Conservation (phyloP, 2,329 filamentous ascomycete species). For the Botrytis pseudocinerea region DNA sequence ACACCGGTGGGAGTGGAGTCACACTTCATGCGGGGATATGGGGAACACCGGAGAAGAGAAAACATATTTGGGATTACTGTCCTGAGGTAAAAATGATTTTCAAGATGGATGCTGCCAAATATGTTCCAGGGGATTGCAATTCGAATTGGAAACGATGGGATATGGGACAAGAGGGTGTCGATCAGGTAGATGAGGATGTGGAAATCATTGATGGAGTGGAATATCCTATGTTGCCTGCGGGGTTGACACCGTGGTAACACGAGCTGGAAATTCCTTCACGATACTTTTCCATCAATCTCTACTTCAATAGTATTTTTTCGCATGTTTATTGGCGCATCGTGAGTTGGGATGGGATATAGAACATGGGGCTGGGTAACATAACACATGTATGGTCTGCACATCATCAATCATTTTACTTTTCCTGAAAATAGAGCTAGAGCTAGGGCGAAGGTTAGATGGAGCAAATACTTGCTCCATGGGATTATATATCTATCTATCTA, state of each 20-base stretch:
- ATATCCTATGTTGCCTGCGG: constrained; percentile 39
- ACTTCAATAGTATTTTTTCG: not conserved
- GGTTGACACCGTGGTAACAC: constrained; percentile 37
- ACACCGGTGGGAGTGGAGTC: constrained; percentile 52
- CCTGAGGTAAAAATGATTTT: constrained; percentile 60
- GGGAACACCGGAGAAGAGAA: constrained; percentile 49
- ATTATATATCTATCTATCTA: not conserved
- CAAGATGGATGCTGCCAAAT: constrained; percentile 54
- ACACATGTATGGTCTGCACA: not conserved
- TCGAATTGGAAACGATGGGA: constrained; percentile 48
- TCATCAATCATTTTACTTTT: not conserved
- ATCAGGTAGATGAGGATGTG: constrained; percentile 23
- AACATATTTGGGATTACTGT: constrained; percentile 57
- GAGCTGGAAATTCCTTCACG: not conserved
- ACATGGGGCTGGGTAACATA: not conserved
- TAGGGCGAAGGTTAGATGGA: not conserved
- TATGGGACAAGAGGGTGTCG: constrained; percentile 31
- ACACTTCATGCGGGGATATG: constrained; percentile 50
- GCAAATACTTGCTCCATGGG: not conserved
- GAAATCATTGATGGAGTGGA: constrained; percentile 40
- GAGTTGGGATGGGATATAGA: not conserved
- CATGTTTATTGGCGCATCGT: not conserved
- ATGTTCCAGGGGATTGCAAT: constrained; percentile 51
- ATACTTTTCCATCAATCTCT: not conserved
- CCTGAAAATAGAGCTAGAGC: not conserved